Evolutionary conservation across 208 protist species (phyloP).

Genomic region (Leptomonas seymouri): DNA sequence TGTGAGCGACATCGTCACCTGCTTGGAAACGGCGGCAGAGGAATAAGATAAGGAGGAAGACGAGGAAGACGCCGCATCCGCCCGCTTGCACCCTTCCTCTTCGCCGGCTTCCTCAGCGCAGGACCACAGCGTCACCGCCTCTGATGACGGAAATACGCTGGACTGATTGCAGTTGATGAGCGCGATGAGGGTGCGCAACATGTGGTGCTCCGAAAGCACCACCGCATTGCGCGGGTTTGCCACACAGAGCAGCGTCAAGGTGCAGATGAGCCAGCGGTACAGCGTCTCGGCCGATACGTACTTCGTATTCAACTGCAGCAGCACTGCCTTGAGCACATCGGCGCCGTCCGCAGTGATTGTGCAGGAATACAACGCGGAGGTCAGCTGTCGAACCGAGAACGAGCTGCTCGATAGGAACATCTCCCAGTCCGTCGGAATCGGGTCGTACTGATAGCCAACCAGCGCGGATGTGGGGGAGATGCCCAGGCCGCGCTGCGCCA

Average conservation of each 20-base stretch:
- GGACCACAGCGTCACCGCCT: constrained; percentile 34
- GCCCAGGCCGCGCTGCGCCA: constrained; percentile 5
- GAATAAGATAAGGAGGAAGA: background rate
- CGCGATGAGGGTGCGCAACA: constrained; percentile 64
- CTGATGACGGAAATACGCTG: constrained; percentile 66
- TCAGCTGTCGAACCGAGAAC: constrained; percentile 54
- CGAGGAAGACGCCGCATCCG: background rate
- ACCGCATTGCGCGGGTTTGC: constrained; percentile 72
- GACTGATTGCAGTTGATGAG: constrained; percentile 53
- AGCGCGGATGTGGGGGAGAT: background rate
- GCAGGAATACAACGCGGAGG: constrained; percentile 66
- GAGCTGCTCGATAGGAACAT: constrained; percentile 57
- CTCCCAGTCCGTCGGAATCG: constrained; percentile 72
- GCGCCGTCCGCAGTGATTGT: constrained; percentile 38
- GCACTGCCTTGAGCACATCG: constrained; percentile 44
- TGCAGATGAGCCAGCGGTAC: constrained; percentile 62
- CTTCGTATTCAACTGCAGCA: constrained; percentile 61
- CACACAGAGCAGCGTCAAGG: constrained; percentile 67
- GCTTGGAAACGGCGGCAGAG: background rate
- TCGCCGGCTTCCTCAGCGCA: background rate
- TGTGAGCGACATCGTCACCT: constrained; percentile 20
- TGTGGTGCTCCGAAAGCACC: constrained; percentile 43
- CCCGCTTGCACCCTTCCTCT: background rate
- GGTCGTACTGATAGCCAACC: constrained; percentile 47
- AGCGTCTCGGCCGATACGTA: constrained; percentile 58